These are phyloP conservation scores for Agaricus subrufescens DNA, from an alignment of 768 basidiomycete genomes.

Conservation along the genomic window DNA sequence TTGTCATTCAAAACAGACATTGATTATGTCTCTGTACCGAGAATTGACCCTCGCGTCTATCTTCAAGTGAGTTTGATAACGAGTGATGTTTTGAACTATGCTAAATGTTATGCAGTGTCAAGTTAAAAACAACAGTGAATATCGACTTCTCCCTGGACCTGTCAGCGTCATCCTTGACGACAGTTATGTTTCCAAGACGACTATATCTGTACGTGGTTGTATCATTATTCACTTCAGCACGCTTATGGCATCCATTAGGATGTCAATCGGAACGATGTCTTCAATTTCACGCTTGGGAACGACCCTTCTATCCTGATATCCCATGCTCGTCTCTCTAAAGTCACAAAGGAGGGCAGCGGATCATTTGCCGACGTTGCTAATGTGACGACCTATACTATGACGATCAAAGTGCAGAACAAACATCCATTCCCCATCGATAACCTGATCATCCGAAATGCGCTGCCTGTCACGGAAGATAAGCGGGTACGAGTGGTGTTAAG, in stretches of 20 bases:
- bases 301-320: conserved; percentile 38
- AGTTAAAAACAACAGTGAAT: conserved; percentile 56
- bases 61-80: conserved; percentile 33
- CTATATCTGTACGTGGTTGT: conserved; percentile 30
- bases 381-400: conserved; percentile 40
- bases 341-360: conserved; percentile 30
- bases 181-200: conserved; percentile 50
- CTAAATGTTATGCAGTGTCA: conserved; percentile 28
- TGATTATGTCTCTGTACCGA: conserved; percentile 46
- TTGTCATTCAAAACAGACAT: conserved; percentile 42
- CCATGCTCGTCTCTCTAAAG: conserved; percentile 37
- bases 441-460: conserved; percentile 41
- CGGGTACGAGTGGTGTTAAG: conserved; percentile 40
- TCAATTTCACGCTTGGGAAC: conserved; percentile 51
- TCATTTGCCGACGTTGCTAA: conserved; percentile 39
- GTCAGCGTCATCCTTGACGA: conserved; percentile 55
- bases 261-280: conserved; percentile 44
- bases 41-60: conserved; percentile 43
- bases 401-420: conserved; percentile 42
- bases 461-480: conserved; percentile 39
- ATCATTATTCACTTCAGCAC: background rate
- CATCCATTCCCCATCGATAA: conserved; percentile 39
- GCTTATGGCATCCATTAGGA: conserved; percentile 26
- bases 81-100: background rate
- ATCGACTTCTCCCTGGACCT: conserved; percentile 48